phyloP scores from a whole-genome alignment of 495 filamentous ascomycete genomes.

The Pseudoneurospora amorphoporcata region DNA sequence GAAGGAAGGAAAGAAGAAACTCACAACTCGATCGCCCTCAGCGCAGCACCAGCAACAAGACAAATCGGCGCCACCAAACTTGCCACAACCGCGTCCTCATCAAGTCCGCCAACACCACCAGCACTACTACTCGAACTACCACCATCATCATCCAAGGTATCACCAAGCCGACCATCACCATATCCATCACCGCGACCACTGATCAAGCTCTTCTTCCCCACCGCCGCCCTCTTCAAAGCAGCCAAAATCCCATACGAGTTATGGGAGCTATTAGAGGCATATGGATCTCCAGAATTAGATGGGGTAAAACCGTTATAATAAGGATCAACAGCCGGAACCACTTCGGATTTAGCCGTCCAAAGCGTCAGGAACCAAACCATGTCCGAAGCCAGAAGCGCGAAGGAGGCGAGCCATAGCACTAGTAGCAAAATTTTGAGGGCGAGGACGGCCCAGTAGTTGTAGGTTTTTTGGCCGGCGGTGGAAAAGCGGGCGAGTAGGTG shows the following conservation, averaged over 20 bases:
- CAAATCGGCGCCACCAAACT: conserved; percentile 1
- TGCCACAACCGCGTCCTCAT: background rate
- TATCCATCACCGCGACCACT: background rate
- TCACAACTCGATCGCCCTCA: conserved; percentile 38
- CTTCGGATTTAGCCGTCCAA: background rate
- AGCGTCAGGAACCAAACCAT: conserved; percentile 13
- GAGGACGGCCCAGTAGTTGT: conserved; percentile 43
- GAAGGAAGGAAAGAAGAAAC: conserved; percentile 2
- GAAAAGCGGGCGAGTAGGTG: conserved; percentile 24
- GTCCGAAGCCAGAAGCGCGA: conserved; percentile 29
- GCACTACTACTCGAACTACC: too few relatives aligned
- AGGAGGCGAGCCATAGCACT: conserved; percentile 37
- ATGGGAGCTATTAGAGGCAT: background rate
- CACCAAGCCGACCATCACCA: background rate
- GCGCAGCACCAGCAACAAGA: conserved; percentile 5
- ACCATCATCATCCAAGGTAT: too few relatives aligned
- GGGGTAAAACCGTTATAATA: background rate
- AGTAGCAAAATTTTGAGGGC: conserved; percentile 34
- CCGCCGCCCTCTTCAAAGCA: background rate
- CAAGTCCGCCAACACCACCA: background rate
- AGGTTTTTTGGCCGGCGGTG: conserved; percentile 15
- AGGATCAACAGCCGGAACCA: background rate
- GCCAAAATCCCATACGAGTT: background rate
- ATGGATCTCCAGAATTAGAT: background rate
- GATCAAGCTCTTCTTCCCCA: background rate